Base-by-base conservation (phyloP, 768 basidiomycete genomes). In the Lepiota brunneoincarnata region DNA sequence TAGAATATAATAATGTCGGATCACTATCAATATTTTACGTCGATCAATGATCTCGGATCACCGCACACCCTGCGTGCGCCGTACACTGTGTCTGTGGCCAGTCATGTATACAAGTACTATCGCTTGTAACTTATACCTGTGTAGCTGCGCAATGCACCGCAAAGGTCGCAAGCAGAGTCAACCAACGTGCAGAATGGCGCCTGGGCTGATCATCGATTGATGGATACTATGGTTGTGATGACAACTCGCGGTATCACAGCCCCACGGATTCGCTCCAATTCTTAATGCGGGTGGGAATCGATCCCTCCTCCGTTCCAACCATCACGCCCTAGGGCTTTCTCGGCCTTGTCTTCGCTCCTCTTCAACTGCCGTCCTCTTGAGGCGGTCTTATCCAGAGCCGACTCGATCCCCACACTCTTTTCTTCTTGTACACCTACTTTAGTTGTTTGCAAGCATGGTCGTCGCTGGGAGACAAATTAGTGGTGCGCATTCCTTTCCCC, bases 171-270 rank as follows among this genome's bases (percentile, higher is more conserved):
- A 23, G 28, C 14, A 15, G 23, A 3, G 26, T 17, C 24, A 26
- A 21, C 17, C 23, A 14, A 39, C n/a, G 24, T 10, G 26, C 40
- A 26, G 39, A 50, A 21, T 28, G 24, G 24, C 15, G 28, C 24
- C 28, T 50, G 24, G 9, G 31, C 4, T 31, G 31, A 31, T 31
- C 4, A 31, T n/a, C 11, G 37, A 38, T 12, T 20, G 39, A 51
- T 51, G 15, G 21, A 21, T 38, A 31, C 39, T 42, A 57, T 49
- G 47, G 61, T 64, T 56, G 64, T 53, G 58, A 64, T 66, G 61
- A 56, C 63, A 64, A 62, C 61, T 38, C 18, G 35, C 26, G 14
- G n/a, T 10, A 37, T 35, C 42, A 45, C 34, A 28, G 7, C n/a
- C 20, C 37, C 26, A 31, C 37, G 38, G n/a, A 42, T 43, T 48